phyloP scores from a whole-genome alignment of 495 filamentous ascomycete species.

The Lineolata rhizophorae region DNA sequence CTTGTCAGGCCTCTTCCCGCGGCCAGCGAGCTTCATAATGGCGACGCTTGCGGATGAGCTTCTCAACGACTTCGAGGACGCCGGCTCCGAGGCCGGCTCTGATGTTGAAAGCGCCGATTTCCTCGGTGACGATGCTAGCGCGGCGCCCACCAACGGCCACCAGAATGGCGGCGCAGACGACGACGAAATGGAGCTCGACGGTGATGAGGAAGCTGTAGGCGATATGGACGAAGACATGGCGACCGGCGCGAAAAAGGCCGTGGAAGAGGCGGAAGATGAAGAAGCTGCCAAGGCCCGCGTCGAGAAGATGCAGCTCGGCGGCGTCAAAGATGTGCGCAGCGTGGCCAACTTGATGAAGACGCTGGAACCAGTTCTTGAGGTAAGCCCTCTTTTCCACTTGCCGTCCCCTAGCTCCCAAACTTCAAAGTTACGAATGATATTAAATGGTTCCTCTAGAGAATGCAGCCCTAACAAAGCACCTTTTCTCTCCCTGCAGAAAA shows the following conservation, averaged over 20 bases:
- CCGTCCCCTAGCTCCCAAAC: conserved; percentile 7
- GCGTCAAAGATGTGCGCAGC: conserved; percentile 48
- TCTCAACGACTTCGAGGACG: conserved; percentile 75
- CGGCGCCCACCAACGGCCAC: conserved; percentile 8
- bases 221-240: conserved; percentile 22
- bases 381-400: conserved; percentile 24
- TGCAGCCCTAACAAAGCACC: conserved; percentile 48
- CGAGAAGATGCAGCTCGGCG: conserved; percentile 56
- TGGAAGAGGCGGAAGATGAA: conserved; percentile 29
- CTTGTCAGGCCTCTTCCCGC: no score
- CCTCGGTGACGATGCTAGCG: conserved; percentile 16
- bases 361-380: conserved; percentile 54
- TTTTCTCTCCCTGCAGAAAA: conserved; percentile 37
- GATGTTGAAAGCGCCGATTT: conserved; percentile 20
- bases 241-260: conserved; percentile 12
- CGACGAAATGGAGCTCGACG: conserved; percentile 24
- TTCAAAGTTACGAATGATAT: conserved; percentile 21
- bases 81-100: conserved; percentile 26
- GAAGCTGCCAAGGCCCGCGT: conserved; percentile 50
- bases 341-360: conserved; percentile 59
- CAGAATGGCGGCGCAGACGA: conserved; percentile 16
- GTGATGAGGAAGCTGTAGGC: conserved; percentile 29
- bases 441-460: no score
- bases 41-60: conserved; percentile 64
- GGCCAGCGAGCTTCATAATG: no score